Percentiles rank a stretch among this genome's conserved stretches.
These are phyloP conservation scores for Geotrichum citri-aurantii DNA, from an alignment of 1,139 yeast genomes.

Conservation along the genomic window DNA sequence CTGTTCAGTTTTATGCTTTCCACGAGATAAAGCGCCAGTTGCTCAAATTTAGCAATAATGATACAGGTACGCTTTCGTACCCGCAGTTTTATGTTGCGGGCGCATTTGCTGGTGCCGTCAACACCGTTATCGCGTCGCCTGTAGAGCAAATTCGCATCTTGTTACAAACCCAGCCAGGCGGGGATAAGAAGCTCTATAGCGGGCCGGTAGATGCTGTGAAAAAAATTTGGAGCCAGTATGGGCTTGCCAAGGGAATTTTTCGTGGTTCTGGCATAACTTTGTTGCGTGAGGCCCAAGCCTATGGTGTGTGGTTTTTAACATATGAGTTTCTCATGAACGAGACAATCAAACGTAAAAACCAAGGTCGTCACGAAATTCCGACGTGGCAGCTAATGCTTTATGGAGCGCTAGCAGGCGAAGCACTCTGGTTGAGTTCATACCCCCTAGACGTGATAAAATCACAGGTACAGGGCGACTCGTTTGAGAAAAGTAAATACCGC, in stretches of 20 bases:
- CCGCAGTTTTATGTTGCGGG: slow-evolving; percentile 77
- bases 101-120: slow-evolving; percentile 82
- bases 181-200: slow-evolving; percentile 43
- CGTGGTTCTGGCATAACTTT: slow-evolving; percentile 59
- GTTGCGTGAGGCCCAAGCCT: slow-evolving; percentile 67
- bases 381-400: slow-evolving; percentile 55
- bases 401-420: slow-evolving; percentile 71
- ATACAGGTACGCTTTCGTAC: slow-evolving; percentile 41
- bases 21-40: slow-evolving; percentile 69
- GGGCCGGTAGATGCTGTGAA: slow-evolving; percentile 80
- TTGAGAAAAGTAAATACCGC: slow-evolving; percentile 44
- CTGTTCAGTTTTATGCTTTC: slow-evolving; percentile 70
- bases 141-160: slow-evolving; percentile 90
- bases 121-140: slow-evolving; percentile 81
- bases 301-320: slow-evolving; percentile 76
- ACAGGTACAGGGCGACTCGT: slow-evolving; percentile 60
- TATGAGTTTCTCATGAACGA: slow-evolving; percentile 55
- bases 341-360: slow-evolving; percentile 18
- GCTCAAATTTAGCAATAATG: slow-evolving; percentile 21
- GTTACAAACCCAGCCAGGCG: slow-evolving; percentile 76
- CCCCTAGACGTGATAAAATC: slow-evolving; percentile 70
- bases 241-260: slow-evolving; percentile 49
- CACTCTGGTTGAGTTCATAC: slow-evolving; percentile 64
- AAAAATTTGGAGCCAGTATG: slow-evolving; percentile 45
- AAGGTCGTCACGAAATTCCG: slow-evolving; percentile 47